Evolutionary conservation across 2,329 filamentous ascomycete species (phyloP).

Genomic region (Trichoderma brevicompactum): DNA sequence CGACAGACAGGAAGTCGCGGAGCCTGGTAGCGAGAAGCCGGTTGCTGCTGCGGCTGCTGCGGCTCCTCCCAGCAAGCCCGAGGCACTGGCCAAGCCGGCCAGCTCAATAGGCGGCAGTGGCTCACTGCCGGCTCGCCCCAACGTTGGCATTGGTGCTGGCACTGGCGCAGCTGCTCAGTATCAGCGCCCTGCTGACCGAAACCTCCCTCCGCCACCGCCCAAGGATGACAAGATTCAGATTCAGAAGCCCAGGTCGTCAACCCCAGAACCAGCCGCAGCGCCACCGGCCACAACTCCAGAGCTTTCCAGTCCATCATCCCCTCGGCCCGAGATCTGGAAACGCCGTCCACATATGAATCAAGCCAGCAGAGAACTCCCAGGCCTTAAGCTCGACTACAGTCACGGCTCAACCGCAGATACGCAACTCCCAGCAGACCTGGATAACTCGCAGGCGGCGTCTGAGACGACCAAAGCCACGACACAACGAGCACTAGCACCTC

Average conservation of each 20-base stretch:
- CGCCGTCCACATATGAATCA: slow-evolving; percentile 57
- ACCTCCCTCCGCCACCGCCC: slow-evolving; percentile 29
- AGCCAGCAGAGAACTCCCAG: slow-evolving; percentile 51
- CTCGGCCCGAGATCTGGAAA: slow-evolving; percentile 50
- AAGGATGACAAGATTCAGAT: slow-evolving; percentile 26
- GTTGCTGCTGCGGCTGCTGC: slow-evolving; percentile 1
- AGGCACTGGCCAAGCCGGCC: not conserved
- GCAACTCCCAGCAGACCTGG: slow-evolving; percentile 3
- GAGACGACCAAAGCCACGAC: slow-evolving; percentile 7
- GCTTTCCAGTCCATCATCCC: slow-evolving; percentile 37
- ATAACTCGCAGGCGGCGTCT: not conserved
- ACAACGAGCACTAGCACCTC: slow-evolving; percentile 31
- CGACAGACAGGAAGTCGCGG: not conserved
- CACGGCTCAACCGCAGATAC: slow-evolving; percentile 55
- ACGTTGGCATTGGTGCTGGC: not conserved
- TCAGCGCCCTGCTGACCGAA: slow-evolving; percentile 17
- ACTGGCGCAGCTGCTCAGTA: not conserved
- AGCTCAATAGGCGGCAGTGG: slow-evolving; percentile 22
- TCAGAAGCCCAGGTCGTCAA: not conserved
- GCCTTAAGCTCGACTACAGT: slow-evolving; percentile 54
- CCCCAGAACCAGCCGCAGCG: slow-evolving; percentile 5
- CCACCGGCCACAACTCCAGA: slow-evolving; percentile 29
- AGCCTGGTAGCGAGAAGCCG: slow-evolving; percentile 3
- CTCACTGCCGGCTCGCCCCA: slow-evolving; percentile 26
- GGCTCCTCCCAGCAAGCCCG: not conserved